These are phyloP conservation scores for Aspergillus vadensis DNA, from an alignment of 2,329 filamentous ascomycete genomes.

Conservation along the genomic window DNA sequence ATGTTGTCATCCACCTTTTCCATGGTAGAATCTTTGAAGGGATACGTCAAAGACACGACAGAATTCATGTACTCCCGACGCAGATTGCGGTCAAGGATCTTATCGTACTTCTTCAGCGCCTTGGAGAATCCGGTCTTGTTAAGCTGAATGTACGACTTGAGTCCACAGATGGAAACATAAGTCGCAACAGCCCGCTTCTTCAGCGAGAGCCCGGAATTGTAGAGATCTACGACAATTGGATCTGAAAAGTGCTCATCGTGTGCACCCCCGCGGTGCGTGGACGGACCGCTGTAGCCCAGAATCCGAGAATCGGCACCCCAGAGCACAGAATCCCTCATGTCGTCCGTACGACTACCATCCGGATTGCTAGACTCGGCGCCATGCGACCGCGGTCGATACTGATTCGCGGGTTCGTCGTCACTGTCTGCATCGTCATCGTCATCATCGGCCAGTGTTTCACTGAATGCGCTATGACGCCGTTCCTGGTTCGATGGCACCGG, in stretches of 20 bases:
- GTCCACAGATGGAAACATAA: constrained; percentile 90
- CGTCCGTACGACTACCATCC: constrained; percentile 34
- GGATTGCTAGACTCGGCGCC: constrained; percentile 30
- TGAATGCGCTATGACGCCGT: constrained; percentile 49
- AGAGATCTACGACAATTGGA: constrained; percentile 66
- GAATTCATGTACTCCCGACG: constrained; percentile 74
- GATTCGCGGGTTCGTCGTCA: constrained; percentile 57
- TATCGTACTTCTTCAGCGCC: constrained; percentile 97
- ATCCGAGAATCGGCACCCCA: constrained; percentile 26
- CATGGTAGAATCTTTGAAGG: constrained; percentile 75
- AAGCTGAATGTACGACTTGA: constrained; percentile 93
- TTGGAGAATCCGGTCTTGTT: constrained; percentile 97
- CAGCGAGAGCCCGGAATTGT: constrained; percentile 75
- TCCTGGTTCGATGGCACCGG: constrained; percentile 38
- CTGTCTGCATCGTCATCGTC: constrained; percentile 56
- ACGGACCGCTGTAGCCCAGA: constrained; percentile 19
- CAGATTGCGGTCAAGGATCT: constrained; percentile 82
- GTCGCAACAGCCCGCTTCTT: constrained; percentile 87
- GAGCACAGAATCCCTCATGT: constrained; percentile 40
- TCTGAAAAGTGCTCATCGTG: constrained; percentile 79
- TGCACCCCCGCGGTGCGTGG: constrained; percentile 24
- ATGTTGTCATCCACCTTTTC: constrained; percentile 71
- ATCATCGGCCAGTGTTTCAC: constrained; percentile 54
- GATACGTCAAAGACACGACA: constrained; percentile 75
- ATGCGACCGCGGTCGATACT: constrained; percentile 25